These are phyloP conservation scores for Talaromyces sp. DNA, from an alignment of 2,329 filamentous ascomycete genomes.

Conservation along the genomic window DNA sequence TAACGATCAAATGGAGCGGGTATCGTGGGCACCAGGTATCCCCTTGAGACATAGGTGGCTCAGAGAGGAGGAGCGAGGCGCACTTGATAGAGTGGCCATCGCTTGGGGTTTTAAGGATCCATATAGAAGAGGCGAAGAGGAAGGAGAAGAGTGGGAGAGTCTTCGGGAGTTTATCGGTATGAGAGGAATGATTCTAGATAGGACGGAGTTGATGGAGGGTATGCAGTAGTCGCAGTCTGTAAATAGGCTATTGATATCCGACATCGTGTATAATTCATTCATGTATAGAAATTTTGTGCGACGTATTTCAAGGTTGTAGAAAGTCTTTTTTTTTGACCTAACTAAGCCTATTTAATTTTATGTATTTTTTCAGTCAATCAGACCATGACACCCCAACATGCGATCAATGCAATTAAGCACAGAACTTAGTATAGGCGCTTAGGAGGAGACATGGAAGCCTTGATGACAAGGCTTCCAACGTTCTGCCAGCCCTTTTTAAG, in stretches of 20 bases:
- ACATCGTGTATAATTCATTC: not conserved
- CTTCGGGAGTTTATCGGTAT: conserved; percentile 79
- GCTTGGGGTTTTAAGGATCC: conserved; percentile 89
- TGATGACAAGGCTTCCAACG: conserved; percentile 98
- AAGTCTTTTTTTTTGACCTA: conserved; percentile 15
- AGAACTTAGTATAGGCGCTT: conserved; percentile 87
- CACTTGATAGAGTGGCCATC: conserved; percentile 79
- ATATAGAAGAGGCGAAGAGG: conserved; percentile 81
- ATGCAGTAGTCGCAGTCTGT: conserved; percentile 62
- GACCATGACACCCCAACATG: not conserved
- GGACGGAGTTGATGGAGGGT: conserved; percentile 85
- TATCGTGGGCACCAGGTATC: conserved; percentile 83
- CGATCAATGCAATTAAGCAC: conserved; percentile 29
- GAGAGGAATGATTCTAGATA: conserved; percentile 86
- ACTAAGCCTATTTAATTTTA: conserved; percentile 20
- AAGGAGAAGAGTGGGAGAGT: conserved; percentile 83
- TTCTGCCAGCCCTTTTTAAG: conserved; percentile 99
- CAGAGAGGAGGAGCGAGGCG: conserved; percentile 83
- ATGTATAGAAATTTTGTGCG: not conserved
- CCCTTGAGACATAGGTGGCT: conserved; percentile 80
- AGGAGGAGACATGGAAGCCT: conserved; percentile 99
- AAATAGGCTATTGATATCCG: not conserved
- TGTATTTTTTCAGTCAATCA: not conserved
- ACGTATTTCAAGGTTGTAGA: not conserved
- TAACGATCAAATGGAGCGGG: conserved; percentile 93